Percentiles rank a stretch among this genome's conserved stretches.
Evolutionary conservation across 2,329 filamentous ascomycete genomes (phyloP).

Genomic region (Stagonosporopsis rhizophila): DNA sequence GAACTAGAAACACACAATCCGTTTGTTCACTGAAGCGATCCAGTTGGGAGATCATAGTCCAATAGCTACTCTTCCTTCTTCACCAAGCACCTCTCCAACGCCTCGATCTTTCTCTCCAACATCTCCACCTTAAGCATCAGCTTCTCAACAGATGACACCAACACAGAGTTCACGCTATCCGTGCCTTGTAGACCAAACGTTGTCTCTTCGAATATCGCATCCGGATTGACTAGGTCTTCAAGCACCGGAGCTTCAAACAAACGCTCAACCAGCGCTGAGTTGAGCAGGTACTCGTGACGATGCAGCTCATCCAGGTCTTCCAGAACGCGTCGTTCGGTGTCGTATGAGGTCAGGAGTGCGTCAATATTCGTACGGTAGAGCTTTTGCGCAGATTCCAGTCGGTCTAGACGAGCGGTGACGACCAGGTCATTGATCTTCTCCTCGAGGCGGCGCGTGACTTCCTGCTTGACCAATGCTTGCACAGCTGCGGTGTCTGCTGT

Average conservation of each 20-base stretch:
- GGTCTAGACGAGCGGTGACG: background rate
- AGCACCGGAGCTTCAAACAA: background rate
- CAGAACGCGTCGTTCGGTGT: background rate
- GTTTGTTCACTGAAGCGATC: no score
- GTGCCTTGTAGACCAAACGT: background rate
- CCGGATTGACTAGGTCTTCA: background rate
- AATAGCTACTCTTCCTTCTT: no score
- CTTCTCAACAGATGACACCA: background rate
- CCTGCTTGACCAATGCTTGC: background rate
- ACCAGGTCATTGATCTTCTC: background rate
- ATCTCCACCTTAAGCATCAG: background rate
- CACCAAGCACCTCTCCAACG: background rate
- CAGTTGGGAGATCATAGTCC: no score
- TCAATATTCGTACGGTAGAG: background rate
- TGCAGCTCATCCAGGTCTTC: background rate
- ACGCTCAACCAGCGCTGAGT: background rate
- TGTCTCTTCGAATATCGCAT: background rate
- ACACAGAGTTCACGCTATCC: background rate
- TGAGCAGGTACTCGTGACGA: background rate
- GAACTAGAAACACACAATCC: no score
- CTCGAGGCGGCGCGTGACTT: background rate
- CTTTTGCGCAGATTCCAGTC: background rate
- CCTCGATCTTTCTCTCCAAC: background rate
- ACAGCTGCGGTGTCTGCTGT: background rate
- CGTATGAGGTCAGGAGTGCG: background rate